These are phyloP conservation scores for Acacia acuminata DNA, from an alignment of 306 rosid genomes.

Conservation along the genomic window DNA sequence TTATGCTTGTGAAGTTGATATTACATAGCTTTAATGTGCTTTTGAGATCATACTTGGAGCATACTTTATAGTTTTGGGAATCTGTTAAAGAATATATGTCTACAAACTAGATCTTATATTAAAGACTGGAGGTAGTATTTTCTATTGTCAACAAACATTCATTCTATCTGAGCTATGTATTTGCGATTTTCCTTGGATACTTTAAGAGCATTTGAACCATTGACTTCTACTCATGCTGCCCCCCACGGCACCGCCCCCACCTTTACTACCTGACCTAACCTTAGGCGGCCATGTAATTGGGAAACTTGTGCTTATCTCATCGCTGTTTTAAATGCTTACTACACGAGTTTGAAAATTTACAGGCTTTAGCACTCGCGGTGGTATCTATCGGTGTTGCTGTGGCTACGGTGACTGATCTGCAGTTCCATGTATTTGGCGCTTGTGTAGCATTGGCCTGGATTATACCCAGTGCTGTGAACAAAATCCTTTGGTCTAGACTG, in stretches of 20 bases:
- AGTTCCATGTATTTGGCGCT: slow-evolving; percentile 77
- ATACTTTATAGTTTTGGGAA: neutral
- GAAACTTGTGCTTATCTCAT: neutral
- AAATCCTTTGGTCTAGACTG: slow-evolving; percentile 84
- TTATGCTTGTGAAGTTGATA: neutral
- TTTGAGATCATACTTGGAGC: neutral
- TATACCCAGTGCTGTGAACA: slow-evolving; percentile 79
- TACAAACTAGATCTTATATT: too few species aligned
- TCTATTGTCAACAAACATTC: neutral
- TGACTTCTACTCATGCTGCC: neutral
- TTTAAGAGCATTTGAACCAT: neutral
- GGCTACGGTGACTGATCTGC: slow-evolving; percentile 83
- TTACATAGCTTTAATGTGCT: slow-evolving; percentile 11
- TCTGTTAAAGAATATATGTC: slow-evolving; percentile 3
- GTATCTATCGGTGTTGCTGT: slow-evolving; percentile 85
- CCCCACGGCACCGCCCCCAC: too few species aligned
- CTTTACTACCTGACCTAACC: neutral
- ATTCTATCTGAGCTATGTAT: slow-evolving; percentile 1
- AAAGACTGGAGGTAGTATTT: neutral
- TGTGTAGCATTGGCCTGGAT: slow-evolving; percentile 84
- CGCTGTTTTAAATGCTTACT: slow-evolving; percentile 5
- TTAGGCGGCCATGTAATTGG: neutral
- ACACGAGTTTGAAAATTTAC: slow-evolving; percentile 34
- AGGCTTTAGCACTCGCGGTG: slow-evolving; percentile 68
- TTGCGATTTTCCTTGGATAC: neutral